Evolutionary conservation across 2,329 filamentous ascomycete species (phyloP), one percentile per base, ranked within the genome.

Genomic region (Alternaria metachromatica): DNA sequence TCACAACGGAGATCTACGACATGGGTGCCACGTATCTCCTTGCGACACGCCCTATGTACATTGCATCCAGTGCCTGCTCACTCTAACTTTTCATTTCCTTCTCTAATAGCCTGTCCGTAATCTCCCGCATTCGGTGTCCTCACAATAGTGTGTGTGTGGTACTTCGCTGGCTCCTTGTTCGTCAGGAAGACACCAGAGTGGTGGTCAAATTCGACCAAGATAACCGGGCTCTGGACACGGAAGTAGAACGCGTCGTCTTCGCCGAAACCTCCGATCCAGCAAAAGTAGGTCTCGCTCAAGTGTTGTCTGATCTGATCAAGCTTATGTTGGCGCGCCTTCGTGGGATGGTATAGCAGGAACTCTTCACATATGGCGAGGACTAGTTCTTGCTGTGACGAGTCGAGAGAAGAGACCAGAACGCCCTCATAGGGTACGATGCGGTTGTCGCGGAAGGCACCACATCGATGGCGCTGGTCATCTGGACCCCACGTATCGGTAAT

Each of bases 371-470:
- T 89, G 0, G 77, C 81, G 2, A 86, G 78, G n/a, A 93, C 79
- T 6, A 88, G 78, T 0, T 79, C 74, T 66, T 87, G 84, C 71
- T 92, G 87, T 2, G 76, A 75, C 0, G 75, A 2, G 0, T 77
- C 76, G 56, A 92, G 80, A 0, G 82, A 76, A 0, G 83, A 81
- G 0, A 89, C 88, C 0, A 83, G 73, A 6, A 92, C 78, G 0
- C 92, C 92, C 78, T 94, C 77, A 74, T 89, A 92, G 0, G 92
- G 92, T 0, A 95, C 89, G 11, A 92, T 80, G 11, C 92, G 86
- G 77, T 95, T 96, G 72, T 95, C 92, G 12, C 91, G 87, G 76
- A 91, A 93, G 0, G 92, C 92, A 37, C 92, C 92, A 75, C 91
- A 92, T 5, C 93, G 77, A 72, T 94, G 92, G 6, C 92, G 85